Evolutionary conservation across 2,329 filamentous ascomycete genomes (phyloP), one percentile per base, ranked within the genome.

Genomic region (Curvularia spicifera): DNA sequence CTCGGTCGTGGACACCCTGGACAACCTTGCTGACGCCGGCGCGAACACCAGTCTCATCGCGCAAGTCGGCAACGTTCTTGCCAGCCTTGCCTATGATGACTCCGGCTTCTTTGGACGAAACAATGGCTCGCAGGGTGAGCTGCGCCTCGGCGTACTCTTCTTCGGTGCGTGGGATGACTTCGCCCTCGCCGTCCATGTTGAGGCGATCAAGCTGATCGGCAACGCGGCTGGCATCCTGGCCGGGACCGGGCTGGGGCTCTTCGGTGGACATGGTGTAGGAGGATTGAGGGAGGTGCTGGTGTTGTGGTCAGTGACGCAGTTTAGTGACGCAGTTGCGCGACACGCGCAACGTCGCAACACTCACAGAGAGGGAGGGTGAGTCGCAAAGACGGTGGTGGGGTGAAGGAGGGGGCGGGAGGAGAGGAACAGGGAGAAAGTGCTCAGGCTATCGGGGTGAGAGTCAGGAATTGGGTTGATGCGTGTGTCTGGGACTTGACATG

Each of bases 21-120:
- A 99, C 95, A 53, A 98, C 95, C 83, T 99, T 99, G 86, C 93
- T 97, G 65, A 99, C 95, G 66, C 95, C 95, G 61, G 95, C 95
- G 81, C 96, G 97, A 71, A 99, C 95, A 59, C 94, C 95, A 67
- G 95, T 99, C 82, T 98, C 94, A 72, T 99, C 94, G 75, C 95
- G 90, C 63, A 99, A 85, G 74, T 98, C 94, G 47, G 95, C 95
- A 54, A 99, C 95, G 74, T 99, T 98, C 85, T 98, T 97, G 76
- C 95, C 95, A 57, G 90, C 93, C 82, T 99, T 99, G 79, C 95
- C 95, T 78, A 99, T 99, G 79, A 99, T 98, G 72, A 99, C 93
- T 75, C 95, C 95, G 59, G 95, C 95, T 81, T 99, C 95, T 83
- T 98, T 98, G 78, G 95, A 97, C 33, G 95, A 97, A 68, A 99